These are phyloP conservation scores for Serendipita sp. DNA, from an alignment of 1,284 basidiomycete species.

Conservation along the genomic window DNA sequence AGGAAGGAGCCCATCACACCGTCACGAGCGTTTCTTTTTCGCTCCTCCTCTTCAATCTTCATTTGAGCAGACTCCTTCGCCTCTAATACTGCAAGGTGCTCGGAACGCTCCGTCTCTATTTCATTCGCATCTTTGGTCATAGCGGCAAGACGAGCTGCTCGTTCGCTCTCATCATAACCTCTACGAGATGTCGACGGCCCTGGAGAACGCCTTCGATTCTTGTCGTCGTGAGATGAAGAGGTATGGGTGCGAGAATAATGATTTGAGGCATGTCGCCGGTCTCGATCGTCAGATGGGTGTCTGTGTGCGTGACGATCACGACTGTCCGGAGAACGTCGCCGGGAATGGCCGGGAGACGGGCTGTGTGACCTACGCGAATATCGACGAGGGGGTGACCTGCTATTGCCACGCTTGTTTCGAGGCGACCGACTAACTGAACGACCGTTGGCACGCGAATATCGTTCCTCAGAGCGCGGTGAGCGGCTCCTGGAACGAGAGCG, in stretches of 20 bases:
- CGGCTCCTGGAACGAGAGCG: conserved; percentile 7
- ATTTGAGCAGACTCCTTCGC: conserved; percentile 60
- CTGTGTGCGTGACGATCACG: neutral
- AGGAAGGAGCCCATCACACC: neutral
- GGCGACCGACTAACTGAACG: conserved; percentile 24
- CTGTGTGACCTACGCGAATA: conserved; percentile 8
- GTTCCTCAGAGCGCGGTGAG: neutral
- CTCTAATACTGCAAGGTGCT: conserved; percentile 44
- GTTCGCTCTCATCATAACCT: conserved; percentile 35
- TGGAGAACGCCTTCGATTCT: conserved; percentile 13
- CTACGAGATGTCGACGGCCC: conserved; percentile 16
- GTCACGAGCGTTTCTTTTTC: conserved; percentile 18
- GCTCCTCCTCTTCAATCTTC: conserved; percentile 44
- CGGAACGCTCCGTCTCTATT: conserved; percentile 53
- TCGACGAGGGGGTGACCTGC: conserved; percentile 12
- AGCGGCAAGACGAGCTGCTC: conserved; percentile 70
- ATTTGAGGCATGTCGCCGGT: conserved; percentile 23
- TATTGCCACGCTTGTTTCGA: conserved; percentile 12
- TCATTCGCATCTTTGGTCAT: conserved; percentile 63
- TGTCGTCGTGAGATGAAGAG: conserved; percentile 16
- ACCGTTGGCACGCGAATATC: conserved; percentile 21
- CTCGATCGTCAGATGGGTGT: conserved; percentile 15
- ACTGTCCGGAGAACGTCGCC: conserved; percentile 6
- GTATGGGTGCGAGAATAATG: conserved; percentile 16
- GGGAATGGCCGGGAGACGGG: neutral